Base-by-base conservation (phyloP, 1,284 basidiomycete species). In the Fomitiporia mediterranea region DNA sequence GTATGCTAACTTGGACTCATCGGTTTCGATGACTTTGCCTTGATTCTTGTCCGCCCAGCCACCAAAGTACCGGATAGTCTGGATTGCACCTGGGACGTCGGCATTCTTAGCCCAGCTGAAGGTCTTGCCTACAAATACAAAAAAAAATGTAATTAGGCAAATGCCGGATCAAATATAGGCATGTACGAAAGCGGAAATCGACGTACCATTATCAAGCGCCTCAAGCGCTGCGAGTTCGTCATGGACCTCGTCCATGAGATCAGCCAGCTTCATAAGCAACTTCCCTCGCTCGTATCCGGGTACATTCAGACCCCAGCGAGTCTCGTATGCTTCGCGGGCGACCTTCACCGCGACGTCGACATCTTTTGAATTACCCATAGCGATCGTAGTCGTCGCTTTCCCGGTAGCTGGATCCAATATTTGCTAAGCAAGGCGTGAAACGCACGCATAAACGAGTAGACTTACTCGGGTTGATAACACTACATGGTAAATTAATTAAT, bases 31-130 rank as follows among this genome's bases (percentile, higher is more conserved):
- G 53, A 81, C 81, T 69, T 92, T 82, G 19, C 94, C 94, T 51
- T 81, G 75, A 63, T 93, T 80, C 79, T 96, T 97, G 78, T 97
- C 94, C 2, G 87, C 84, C 85, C 85, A 89, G 23, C 87, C 87
- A 48, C 81, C 82, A 60, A 82, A 89, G 67, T 89, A 88, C 62
- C 89, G 82, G 69, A 94, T 78, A 57, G 74, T 75, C 44, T 74
- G 77, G 59, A 93, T 90, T n/a, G 84, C 74, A 62, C 78, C 78
- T 34, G 73, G 63, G 7, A 94, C 77, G 68, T 98, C 95, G 51
- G 80, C 84, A 47, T 68, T 76, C 62, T 79, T 81, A 4, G 94
- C 86, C 75, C 85, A 87, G 11, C 67, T 63, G 71, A 86, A 94
- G 0, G 93, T 86, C 74, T 94, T 94, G 53, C 83, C 55, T 56